Conservation (phyloP, 352 stramenopile species). For the Pythium guiyangense region DNA sequence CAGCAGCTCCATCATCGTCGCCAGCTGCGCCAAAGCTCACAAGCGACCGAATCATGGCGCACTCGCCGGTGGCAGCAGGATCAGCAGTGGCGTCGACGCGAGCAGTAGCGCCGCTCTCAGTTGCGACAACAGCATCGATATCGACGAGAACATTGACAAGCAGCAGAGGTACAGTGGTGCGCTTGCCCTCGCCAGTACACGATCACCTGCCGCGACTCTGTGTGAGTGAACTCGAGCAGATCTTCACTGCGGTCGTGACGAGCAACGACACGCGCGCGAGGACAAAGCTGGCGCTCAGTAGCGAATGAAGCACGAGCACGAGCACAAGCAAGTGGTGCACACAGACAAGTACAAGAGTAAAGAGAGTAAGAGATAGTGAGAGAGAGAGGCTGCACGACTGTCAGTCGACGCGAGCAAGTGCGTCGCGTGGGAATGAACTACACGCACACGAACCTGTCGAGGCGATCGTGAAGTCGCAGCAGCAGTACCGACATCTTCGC, state of each 20-base stretch:
- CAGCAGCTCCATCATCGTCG: not conserved
- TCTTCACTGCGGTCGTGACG: conserved; percentile 13
- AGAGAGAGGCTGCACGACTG: too few species aligned
- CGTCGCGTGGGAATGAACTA: too few species aligned
- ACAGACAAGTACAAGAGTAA: too few species aligned
- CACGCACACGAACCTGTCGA: too few species aligned
- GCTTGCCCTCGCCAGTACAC: not conserved
- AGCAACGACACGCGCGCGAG: not conserved
- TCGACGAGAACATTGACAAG: not conserved
- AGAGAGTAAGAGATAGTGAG: too few species aligned
- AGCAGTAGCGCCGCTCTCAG: not conserved
- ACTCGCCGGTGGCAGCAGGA: not conserved
- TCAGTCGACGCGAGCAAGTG: too few species aligned
- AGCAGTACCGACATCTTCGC: too few species aligned
- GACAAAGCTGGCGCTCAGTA: conserved; percentile 6
- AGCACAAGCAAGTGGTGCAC: too few species aligned
- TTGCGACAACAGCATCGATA: too few species aligned
- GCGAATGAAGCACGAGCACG: not conserved
- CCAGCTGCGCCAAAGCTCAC: not conserved
- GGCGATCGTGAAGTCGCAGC: too few species aligned
- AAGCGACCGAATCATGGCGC: not conserved
- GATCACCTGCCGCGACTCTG: conserved; percentile 2
- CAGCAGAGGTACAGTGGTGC: not conserved
- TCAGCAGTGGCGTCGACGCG: not conserved
- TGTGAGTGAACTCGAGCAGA: conserved; percentile 10